These are phyloP conservation scores for Dothideomycetidae sp. DNA, from an alignment of 2,329 filamentous ascomycete genomes.

Conservation along the genomic window DNA sequence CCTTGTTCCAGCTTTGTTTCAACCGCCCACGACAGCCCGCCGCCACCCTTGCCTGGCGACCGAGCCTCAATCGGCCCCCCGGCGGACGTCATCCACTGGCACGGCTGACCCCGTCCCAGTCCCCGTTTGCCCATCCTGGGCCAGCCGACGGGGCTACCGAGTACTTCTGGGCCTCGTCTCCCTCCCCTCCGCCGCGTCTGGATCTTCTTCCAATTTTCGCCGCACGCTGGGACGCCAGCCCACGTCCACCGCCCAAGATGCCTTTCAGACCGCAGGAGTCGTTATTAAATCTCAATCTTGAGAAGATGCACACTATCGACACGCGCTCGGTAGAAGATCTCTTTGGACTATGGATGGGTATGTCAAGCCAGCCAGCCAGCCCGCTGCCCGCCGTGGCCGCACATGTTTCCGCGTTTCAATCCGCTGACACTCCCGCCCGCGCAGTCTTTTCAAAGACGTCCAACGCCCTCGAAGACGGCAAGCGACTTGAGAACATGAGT, in stretches of 20 bases:
- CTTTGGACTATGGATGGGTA: conserved; percentile 94
- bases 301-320: conserved; percentile 87
- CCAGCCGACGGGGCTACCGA: neutral
- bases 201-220: neutral
- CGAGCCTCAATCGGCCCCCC: no score
- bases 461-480: conserved; percentile 83
- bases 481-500: conserved; percentile 83
- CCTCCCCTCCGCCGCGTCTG: no score
- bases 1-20: neutral
- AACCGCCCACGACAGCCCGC: neutral
- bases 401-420: conserved; percentile 1
- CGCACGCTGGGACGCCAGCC: conserved; percentile 2
- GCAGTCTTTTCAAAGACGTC: conserved; percentile 76
- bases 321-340: conserved; percentile 84
- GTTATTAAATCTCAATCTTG: conserved; percentile 81
- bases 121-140: neutral
- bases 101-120: neutral
- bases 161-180: neutral
- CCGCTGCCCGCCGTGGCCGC: conserved; percentile 3
- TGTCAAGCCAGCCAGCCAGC: conserved; percentile 28
- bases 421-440: conserved; percentile 11
- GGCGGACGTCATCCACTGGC: neutral
- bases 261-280: conserved; percentile 70
- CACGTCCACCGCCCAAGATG: conserved; percentile 42
- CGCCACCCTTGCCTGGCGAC: neutral